A percentile compares a stretch with the other conserved stretches of the same genome.
phyloP scores from a whole-genome alignment of 805 yeast species.

The Wickerhamiella domercqiae region DNA sequence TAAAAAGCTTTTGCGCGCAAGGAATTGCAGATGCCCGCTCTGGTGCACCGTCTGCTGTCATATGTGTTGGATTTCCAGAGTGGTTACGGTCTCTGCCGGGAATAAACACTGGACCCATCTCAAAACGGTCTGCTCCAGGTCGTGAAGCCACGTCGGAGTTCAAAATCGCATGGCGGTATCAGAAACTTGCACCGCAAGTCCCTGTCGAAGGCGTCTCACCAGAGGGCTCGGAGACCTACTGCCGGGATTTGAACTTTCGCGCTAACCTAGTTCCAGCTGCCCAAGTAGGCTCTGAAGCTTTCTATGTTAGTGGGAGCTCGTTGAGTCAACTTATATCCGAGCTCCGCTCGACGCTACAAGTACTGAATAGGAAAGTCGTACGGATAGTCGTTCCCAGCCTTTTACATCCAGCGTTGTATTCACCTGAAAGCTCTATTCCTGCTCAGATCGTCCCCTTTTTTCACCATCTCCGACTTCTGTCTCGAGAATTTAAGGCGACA shows the following conservation, averaged over 20 bases:
- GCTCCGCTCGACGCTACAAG: constrained; percentile 30
- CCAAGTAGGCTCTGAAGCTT: constrained; percentile 9
- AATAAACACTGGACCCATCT: constrained; percentile 44
- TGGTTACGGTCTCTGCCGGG: constrained; percentile 30
- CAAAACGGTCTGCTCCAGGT: background rate
- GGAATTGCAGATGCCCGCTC: constrained; percentile 46
- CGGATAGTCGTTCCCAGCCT: constrained; percentile 64
- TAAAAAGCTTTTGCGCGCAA: constrained; percentile 59
- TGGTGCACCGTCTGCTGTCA: constrained; percentile 20
- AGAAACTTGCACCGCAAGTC: constrained; percentile 22
- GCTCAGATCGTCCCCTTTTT: constrained; percentile 42
- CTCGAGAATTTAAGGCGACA: constrained; percentile 36
- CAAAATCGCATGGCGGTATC: constrained; percentile 93
- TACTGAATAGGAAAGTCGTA: constrained; percentile 26
- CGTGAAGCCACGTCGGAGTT: constrained; percentile 26
- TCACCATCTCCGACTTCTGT: constrained; percentile 40
- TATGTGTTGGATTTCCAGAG: constrained; percentile 15
- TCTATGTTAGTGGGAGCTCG: constrained; percentile 10
- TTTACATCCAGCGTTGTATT: constrained; percentile 61
- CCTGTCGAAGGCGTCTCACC: background rate
- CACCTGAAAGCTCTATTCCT: constrained; percentile 34
- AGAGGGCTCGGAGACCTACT: constrained; percentile 10
- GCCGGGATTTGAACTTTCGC: constrained; percentile 13
- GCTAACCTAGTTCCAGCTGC: constrained; percentile 13
- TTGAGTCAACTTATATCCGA: constrained; percentile 25